Evolutionary conservation across 345 rosid species (phyloP), one percentile per base, ranked within the genome.

Genomic region (Citrus maxima): DNA sequence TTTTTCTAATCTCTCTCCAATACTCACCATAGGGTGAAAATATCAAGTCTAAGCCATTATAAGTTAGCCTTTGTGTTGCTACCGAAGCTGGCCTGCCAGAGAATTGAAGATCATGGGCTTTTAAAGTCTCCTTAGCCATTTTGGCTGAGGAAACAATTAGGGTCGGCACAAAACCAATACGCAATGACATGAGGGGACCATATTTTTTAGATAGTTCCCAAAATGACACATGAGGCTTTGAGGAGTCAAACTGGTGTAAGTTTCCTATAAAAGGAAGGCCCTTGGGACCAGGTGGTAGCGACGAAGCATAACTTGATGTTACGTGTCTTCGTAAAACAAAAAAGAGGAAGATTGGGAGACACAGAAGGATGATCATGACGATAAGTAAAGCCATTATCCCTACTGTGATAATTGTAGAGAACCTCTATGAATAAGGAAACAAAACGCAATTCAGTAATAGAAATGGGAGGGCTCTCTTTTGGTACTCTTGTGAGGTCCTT

Each of bases 211-310:
- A 92, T 10, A 92, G 89, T 1, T 78, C 66, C 79, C 84, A 76
- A 28, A 90, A 66, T 65, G 72, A 67, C 12, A 7, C 54, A 59
- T 89, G 88, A 21, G 74, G 80, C 70, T 49, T 61, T 49, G 82
- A 82, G 63, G 5, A 58, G 71, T 75, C 78, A 13, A 86, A 64
- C 27, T 80, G 86, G 76, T 83, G 89, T 21, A 92, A 73, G 84
- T 89, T 90, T 0, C 92, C 91, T 2, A 90, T 81, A 22, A 89
- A 59, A 0, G 89, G 90, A 68, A 90, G 86, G 3, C 80, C 79
- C 30, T 27, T 77, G 3, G 93, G 92, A 30, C 88, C 85, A 0
- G 92, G 92, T 9, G 91, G 93, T 61, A 83, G 79, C 34, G 54
- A 65, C n/a, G 4, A 8, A 42, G 49, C 14, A 25, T 10, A 32